Percentiles rank a stretch among this genome's conserved stretches.
These are phyloP conservation scores for Bipolaris sorokiniana DNA, from an alignment of 2,329 filamentous ascomycete species.

Conservation along the genomic window DNA sequence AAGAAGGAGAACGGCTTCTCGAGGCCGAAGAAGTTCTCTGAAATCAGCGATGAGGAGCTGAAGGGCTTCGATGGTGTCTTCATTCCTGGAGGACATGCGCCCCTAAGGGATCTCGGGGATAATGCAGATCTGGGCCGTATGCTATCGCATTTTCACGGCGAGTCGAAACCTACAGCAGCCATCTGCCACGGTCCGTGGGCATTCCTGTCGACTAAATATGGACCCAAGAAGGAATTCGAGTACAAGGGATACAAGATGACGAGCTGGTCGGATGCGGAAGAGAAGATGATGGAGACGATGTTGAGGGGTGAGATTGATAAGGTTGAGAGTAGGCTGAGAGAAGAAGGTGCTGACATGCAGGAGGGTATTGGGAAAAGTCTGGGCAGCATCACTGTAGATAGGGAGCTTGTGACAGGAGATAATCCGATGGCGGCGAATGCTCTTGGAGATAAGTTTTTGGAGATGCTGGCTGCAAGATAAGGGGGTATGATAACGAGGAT, in stretches of 20 bases:
- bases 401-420: conserved; percentile 47
- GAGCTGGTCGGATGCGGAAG: conserved; percentile 54
- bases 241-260: conserved; percentile 57
- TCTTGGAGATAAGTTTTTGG: conserved; percentile 42
- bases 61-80: conserved; percentile 51
- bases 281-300: conserved; percentile 55
- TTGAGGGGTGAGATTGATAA: conserved; percentile 52
- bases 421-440: conserved; percentile 44
- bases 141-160: conserved; percentile 49
- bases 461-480: conserved; percentile 35
- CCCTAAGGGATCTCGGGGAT: conserved; percentile 51
- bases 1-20: conserved; percentile 54
- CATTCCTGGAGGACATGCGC: conserved; percentile 56
- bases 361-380: conserved; percentile 49
- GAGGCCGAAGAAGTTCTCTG: conserved; percentile 46
- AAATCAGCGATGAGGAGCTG: conserved; percentile 52
- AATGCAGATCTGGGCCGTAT: conserved; percentile 54
- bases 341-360: conserved; percentile 55
- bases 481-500: accelerated
- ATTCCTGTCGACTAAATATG: conserved; percentile 51
- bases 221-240: conserved; percentile 46
- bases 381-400: conserved; percentile 53
- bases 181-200: conserved; percentile 58
- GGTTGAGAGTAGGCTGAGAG: conserved; percentile 49
- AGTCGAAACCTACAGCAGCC: conserved; percentile 53